Evolutionary conservation across 225 moss, liverwort and hornwort genomes (phyloP).

Genomic region (Antitrichia curtipendula): DNA sequence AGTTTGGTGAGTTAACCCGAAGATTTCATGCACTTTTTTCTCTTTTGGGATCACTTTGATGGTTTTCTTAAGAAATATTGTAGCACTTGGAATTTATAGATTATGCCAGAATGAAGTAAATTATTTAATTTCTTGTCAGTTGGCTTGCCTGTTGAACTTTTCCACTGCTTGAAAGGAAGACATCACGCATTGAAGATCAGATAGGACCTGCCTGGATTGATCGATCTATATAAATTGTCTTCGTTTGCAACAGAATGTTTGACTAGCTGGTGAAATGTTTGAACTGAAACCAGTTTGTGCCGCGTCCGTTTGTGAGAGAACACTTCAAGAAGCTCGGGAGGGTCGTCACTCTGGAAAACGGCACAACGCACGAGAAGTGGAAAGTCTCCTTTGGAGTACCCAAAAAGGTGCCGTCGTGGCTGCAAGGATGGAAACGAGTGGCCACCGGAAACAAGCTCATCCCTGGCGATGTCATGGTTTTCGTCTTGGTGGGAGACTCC

Average conservation of each 20-base stretch:
- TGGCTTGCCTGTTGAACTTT: background rate
- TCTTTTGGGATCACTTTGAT: background rate
- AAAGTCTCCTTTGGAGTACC: slow-evolving; percentile 5
- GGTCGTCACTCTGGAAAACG: background rate
- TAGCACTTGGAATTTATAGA: background rate
- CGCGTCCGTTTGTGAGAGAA: slow-evolving; percentile 16
- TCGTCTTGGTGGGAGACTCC: slow-evolving; percentile 6
- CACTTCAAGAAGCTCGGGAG: slow-evolving; percentile 13
- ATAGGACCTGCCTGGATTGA: background rate
- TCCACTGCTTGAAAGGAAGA: background rate
- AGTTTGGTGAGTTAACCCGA: background rate
- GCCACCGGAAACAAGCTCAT: background rate
- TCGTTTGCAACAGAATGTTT: background rate
- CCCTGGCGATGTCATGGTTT: slow-evolving; percentile 14
- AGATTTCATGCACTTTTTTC: background rate
- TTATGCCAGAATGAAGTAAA: background rate
- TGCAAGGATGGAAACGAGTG: slow-evolving; percentile 16
- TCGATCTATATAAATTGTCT: background rate
- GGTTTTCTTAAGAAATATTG: background rate
- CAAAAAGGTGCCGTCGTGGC: background rate
- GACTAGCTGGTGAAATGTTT: background rate
- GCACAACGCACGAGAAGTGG: background rate
- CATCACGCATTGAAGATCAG: background rate
- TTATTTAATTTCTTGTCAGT: background rate
- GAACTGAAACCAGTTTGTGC: background rate